Evolutionary conservation across 2,329 filamentous ascomycete species (phyloP), one percentile per base, ranked within the genome.

Genomic region (Lecanosticta acicola): DNA sequence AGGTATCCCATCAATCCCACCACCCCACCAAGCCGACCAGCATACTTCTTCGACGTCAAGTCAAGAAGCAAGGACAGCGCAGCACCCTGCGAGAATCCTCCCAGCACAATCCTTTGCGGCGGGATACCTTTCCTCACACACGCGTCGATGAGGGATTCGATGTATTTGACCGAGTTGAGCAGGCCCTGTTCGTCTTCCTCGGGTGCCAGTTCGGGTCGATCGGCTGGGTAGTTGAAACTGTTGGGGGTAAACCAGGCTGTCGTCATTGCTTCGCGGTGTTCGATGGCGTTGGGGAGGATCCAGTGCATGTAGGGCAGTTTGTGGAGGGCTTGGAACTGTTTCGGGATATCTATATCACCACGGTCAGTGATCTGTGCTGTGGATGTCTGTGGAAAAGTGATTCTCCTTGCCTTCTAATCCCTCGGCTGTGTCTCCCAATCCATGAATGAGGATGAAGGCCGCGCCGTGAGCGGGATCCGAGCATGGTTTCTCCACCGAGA

Each of bases 301-400:
- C 73, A 77, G 39, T 66, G 64, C 52, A 75, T 59, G 54, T 74
- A 66, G 0, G 71, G 66, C 3, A 77, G 64, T 58, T 76, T 77
- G 48, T 62, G 59, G 36, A 70, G 70, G 32, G 67, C 56, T 48
- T 74, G 72, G 53, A 76, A 75, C 46, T 64, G 60, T 18, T 62
- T 55, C 16, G 60, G 57, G 1, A 64, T 49, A 38, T 58, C 60
- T 61, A 32, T 3, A 32, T 5, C 4, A 4, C n/a, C 16, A 17
- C 35, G 11, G 35, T 16, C 40, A 24, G n/a, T 24, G n/a, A 29
- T 14, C 21, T 10, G 3, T 7, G 32, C 17, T 43, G 2, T 16
- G 41, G 21, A 16, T 11, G 10, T 26, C 35, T 9, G 34, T 4
- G 14, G 13, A 17, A 16, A 16, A 16, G n/a, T 19, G n/a, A 16